Evolutionary conservation across 2,329 filamentous ascomycete species (phyloP), one percentile per base, ranked within the genome.

Genomic region (Penicillium sp.): DNA sequence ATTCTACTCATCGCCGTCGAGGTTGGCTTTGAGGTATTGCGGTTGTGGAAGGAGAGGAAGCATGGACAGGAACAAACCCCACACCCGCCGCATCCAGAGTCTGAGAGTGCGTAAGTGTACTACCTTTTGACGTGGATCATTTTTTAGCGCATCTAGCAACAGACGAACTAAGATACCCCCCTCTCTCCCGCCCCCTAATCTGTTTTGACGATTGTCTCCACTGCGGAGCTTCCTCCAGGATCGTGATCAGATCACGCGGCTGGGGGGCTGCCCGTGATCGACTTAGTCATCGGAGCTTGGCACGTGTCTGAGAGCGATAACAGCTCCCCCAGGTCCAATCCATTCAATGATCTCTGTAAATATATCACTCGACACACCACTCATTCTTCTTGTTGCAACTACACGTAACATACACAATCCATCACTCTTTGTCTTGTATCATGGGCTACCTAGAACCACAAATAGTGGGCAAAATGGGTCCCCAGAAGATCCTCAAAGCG

Each of bases 1-100:
- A 97, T 98, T 60, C 76, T 88, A 2, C 78, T 98, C 46, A 98
- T 98, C 64, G 83, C 88, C 1, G 86, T 97, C 32, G 93, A 98
- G 71, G 90, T 97, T 11, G 76, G 84, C 9, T 93, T 97, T 66
- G 91, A 95, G 69, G 75, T 96, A 52, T 75, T 87, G 53, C 76
- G 86, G 48, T 76, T 90, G 42, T 85, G 83, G 68, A 79, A 83
- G 54, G 86, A 89, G 59, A 76, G 75, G 39, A 61, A 64, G 4
- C 65, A 69, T 53, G 66, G 74, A 44, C 64, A 71, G 52, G 57
- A 62, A 40, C 56, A 52, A 32, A 56, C 11, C 11, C 29, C 11
- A 11, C 29, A 47, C 26, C 36, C 46, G 34, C 51, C 39, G 35
- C 47, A 55, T 24, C 43, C 9, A 38, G 29, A 26, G 38, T 38